Conservation (phyloP, 73 alveolate genomes). For the Paramecium caudatum region DNA sequence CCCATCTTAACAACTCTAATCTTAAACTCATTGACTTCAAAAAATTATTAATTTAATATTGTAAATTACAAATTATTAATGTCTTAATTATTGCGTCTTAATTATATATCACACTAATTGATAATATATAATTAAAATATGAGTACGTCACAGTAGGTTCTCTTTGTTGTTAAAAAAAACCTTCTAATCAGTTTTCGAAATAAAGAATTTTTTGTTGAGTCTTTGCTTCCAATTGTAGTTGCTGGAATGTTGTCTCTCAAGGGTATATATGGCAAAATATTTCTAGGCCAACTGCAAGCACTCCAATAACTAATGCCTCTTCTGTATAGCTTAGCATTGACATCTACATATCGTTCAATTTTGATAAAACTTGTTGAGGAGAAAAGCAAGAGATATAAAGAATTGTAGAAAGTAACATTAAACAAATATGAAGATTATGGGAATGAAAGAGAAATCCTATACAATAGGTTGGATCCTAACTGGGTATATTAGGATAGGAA, state of each 20-base stretch:
- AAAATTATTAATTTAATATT: background rate
- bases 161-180: constrained; percentile 20
- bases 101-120: no score
- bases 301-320: constrained; percentile 50
- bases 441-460: constrained; percentile 21
- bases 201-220: constrained; percentile 25
- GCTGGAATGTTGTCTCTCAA: constrained; percentile 39
- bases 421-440: constrained; percentile 6
- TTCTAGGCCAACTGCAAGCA: constrained; percentile 2
- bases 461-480: constrained; percentile 44
- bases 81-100: no score
- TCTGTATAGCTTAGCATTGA: constrained; percentile 1
- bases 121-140: no score
- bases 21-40: constrained; percentile 49
- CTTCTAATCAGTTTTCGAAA: constrained; percentile 24
- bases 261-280: background rate
- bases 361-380: constrained; percentile 71
- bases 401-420: constrained; percentile 56
- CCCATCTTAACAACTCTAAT: constrained; percentile 36
- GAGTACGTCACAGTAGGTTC: background rate
- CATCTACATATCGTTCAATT: constrained; percentile 45
- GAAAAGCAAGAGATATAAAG: constrained; percentile 73
- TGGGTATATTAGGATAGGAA: constrained; percentile 35
- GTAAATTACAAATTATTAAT: no score
- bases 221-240: constrained; percentile 36